These are phyloP conservation scores for Arthrobotrys sphaeroides DNA, from an alignment of 2,329 filamentous ascomycete genomes.

Conservation along the genomic window DNA sequence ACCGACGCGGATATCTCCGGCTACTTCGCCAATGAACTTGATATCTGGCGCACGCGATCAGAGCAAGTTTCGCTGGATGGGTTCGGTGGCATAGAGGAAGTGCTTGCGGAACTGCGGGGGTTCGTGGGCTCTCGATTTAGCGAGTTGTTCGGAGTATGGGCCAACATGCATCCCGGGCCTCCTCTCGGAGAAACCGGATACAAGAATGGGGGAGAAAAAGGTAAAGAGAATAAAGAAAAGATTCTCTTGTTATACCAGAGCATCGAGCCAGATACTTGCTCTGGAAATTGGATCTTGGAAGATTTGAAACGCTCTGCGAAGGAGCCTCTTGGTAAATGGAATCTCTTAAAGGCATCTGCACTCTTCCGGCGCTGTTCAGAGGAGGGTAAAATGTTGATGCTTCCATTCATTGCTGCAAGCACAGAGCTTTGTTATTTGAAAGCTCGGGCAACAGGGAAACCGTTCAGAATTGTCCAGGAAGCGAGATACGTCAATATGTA, in stretches of 20 bases:
- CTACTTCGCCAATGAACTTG: background rate
- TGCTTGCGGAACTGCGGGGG: no score
- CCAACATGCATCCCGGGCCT: background rate
- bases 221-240: background rate
- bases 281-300: background rate
- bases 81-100: background rate
- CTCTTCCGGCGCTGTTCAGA: background rate
- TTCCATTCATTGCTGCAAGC: background rate
- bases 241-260: background rate
- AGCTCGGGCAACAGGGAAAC: background rate
- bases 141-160: background rate
- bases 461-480: background rate
- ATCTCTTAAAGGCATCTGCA: background rate
- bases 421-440: slow-evolving; percentile 2
- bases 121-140: no score
- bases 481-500: background rate
- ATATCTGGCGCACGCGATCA: background rate
- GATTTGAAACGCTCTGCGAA: background rate
- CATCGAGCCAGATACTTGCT: background rate
- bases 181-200: background rate
- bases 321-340: background rate
- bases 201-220: background rate
- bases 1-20: background rate
- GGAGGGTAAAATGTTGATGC: background rate
- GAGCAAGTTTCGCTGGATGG: background rate